Evolutionary conservation across 495 filamentous ascomycete genomes (phyloP), one percentile per base, ranked within the genome.

Genomic region (Penicillium atrosanguineum): DNA sequence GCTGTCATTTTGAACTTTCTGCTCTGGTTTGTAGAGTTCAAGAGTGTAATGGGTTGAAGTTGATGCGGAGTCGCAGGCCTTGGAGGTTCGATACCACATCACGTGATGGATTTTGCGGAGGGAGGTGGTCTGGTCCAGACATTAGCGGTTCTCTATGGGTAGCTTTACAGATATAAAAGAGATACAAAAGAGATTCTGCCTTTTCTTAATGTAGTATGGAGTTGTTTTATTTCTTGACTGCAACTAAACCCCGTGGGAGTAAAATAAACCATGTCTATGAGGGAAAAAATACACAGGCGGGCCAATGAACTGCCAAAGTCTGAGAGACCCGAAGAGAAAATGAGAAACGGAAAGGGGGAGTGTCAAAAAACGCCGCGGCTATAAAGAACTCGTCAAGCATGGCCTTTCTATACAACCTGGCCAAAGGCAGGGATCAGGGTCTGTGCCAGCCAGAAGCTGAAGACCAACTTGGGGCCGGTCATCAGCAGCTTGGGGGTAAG

Each of bases 401-500:
- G 43, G 42, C 38, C 25, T 34, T 48, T 61, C 59, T 75, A 85
- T 67, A 85, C 70, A 56, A 85, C 69, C 69, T 83, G 80, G 55
- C 76, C 74, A 64, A 87, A 87, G 16, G 83, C 79, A 53, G 84
- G 84, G 68, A 96, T 96, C 60, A 96, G 74, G 40, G 90, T 95
- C 78, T 96, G 91, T 52, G 92, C 94, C 60, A 99, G 82, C 94
- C 94, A 99, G 84, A 99, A 99, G 59, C 91, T 96, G 82, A 98
- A 98, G 51, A 97, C 92, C 46, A 98, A 79, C 82, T 98, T 98
- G 55, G 94, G 94, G 28, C 94, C 94, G 19, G 94, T 98, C 92
- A 97, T 97, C 63, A 98, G 79, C 57, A 98, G 82, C 84, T 99
- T 99, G 46, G 94, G 94, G 41, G 89, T 89, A 50, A 99, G 72